Base-by-base conservation (phyloP, 495 filamentous ascomycete species). In the Hypomontagnella submonticulosa region DNA sequence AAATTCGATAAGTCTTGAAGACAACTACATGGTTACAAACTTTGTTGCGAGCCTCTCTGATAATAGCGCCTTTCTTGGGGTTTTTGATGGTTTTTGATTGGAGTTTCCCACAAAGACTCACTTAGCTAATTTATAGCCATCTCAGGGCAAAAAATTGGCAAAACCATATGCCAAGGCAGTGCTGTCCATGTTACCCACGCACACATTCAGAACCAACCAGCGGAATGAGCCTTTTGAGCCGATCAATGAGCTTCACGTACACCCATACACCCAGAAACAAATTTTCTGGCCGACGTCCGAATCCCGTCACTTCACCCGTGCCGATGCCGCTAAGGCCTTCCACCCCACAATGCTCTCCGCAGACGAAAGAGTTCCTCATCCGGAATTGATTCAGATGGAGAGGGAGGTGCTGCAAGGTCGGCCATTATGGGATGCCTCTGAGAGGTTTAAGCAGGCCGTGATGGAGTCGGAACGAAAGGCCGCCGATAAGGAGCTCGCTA, bases 1-100 rank as follows among this genome's bases (percentile, higher is more conserved):
- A 84, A 85, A 84, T 87, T 88, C 93, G 94, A 97, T 99, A 97
- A 97, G 94, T 97, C 94, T 97, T 94, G 83, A 97, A 97, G 94
- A 97, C 92, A 86, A 68, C 79, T 80, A 72, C 77, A 86, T 92
- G 90, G 87, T 91, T 92, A 92, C 77, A 87, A 83, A 82, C 73
- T 76, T 78, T 76, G 76, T 78, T 82, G 71, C 71, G 76, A 79
- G 77, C 77, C 73, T 79, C 75, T 81, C 78, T 81, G 75, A 81
- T 69, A 53, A 58, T 70, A 67, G 63, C 19, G 57, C 57, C 54
- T 56, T 43, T 36, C 43, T 34, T 42, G 55, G 16, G 40, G 58
- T 44, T 55, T 52, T 46, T 44, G 40, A 36, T 1, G n/a, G n/a
- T n/a, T n/a, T n/a, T 33, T 60, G 32, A 8, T 38, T 16, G 50